A percentile compares a stretch with the other conserved stretches of the same genome.
phyloP scores from a whole-genome alignment of 257 asterid genomes.

The Forsythia viridissima region DNA sequence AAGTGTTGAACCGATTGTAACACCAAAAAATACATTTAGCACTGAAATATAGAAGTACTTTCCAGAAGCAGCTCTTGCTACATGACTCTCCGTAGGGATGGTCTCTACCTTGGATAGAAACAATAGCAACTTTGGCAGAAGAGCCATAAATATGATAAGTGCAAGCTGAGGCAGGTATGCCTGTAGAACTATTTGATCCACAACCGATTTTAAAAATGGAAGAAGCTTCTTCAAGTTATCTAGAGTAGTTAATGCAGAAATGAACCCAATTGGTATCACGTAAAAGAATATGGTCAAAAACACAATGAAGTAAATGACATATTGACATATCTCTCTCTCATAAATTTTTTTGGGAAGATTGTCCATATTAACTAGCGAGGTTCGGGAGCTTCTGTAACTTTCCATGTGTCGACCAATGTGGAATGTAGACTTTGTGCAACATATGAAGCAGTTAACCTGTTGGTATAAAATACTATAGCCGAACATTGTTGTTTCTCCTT shows the following conservation, averaged over 20 bases:
- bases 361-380: constrained; percentile 72
- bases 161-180: constrained; percentile 95
- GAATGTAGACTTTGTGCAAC: constrained; percentile 86
- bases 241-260: constrained; percentile 88
- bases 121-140: constrained; percentile 70
- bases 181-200: constrained; percentile 64
- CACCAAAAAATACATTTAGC: constrained; percentile 86
- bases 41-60: constrained; percentile 82
- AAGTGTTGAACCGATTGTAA: constrained; percentile 73
- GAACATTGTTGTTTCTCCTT: constrained; percentile 74
- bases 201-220: constrained; percentile 65
- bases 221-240: constrained; percentile 70
- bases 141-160: constrained; percentile 75
- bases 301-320: constrained; percentile 57
- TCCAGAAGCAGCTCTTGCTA: constrained; percentile 84
- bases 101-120: constrained; percentile 89
- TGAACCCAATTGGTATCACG: constrained; percentile 79
- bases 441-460: constrained; percentile 74
- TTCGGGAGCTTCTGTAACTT: constrained; percentile 79
- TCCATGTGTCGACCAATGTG: constrained; percentile 72
- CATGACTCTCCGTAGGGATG: constrained; percentile 76
- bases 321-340: constrained; percentile 59
- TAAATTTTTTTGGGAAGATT: constrained; percentile 64
- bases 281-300: constrained; percentile 87
- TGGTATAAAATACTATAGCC: constrained; percentile 73